Percentiles rank a stretch among this genome's conserved stretches.
phyloP scores from a whole-genome alignment of 2,329 filamentous ascomycete species.

The Diaporthe capsici region DNA sequence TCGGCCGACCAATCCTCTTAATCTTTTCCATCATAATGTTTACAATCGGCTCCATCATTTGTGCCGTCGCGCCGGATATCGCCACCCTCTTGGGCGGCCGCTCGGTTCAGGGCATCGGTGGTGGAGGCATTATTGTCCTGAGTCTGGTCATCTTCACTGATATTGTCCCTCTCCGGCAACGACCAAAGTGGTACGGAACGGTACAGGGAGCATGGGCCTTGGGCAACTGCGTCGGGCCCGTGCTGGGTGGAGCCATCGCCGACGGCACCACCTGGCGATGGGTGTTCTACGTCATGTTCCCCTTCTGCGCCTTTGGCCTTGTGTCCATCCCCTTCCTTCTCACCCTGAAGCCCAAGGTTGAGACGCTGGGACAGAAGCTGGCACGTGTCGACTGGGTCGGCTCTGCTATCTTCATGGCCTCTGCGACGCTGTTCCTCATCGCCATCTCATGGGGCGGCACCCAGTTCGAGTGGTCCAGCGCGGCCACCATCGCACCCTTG shows the following conservation, averaged over 20 bases:
- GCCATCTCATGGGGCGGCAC: conserved; percentile 63
- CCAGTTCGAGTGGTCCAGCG: conserved; percentile 58
- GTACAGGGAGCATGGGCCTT: conserved; percentile 56
- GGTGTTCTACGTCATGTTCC: conserved; percentile 64
- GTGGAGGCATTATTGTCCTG: conserved; percentile 58
- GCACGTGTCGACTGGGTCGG: conserved; percentile 61
- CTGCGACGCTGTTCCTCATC: conserved; percentile 60
- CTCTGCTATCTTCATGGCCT: conserved; percentile 59
- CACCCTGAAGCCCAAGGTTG: conserved; percentile 53
- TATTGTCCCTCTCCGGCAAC: conserved; percentile 57
- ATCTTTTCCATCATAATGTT: conserved; percentile 57
- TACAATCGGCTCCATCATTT: conserved; percentile 57
- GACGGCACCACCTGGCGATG: conserved; percentile 59
- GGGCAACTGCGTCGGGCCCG: conserved; percentile 56
- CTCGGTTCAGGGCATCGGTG: conserved; percentile 57
- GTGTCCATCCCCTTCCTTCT: conserved; percentile 58
- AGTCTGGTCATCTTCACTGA: conserved; percentile 58
- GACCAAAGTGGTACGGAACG: conserved; percentile 58
- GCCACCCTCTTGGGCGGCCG: conserved; percentile 54
- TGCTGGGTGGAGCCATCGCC: conserved; percentile 55
- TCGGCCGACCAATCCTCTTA: conserved; percentile 53
- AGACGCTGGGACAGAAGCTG: conserved; percentile 52
- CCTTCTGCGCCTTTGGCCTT: conserved; percentile 57
- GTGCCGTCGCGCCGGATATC: conserved; percentile 53
- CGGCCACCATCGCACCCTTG: conserved; percentile 58